These are phyloP conservation scores for Coleophoma eucalyptorum DNA, from an alignment of 2,329 filamentous ascomycete genomes.

Conservation along the genomic window DNA sequence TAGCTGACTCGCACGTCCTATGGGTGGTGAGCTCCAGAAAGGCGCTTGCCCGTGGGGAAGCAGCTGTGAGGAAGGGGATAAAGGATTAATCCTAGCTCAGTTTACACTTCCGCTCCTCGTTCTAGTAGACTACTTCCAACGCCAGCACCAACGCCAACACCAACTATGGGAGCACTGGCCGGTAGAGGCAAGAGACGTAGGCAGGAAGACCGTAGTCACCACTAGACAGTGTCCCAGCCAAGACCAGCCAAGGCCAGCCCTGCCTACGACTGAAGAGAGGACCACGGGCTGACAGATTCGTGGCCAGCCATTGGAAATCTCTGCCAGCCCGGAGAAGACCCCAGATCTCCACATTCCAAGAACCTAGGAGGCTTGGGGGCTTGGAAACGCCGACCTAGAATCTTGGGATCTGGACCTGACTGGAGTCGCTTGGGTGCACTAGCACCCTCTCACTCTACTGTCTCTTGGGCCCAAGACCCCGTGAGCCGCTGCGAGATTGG, in stretches of 20 bases:
- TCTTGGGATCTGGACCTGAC: background rate
- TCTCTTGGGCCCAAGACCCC: too few species aligned
- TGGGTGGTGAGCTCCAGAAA: background rate
- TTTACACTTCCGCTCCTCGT: background rate
- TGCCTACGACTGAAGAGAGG: background rate
- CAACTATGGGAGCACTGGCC: too few species aligned
- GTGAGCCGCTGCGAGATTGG: too few species aligned
- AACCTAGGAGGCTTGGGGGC: background rate
- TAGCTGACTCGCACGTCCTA: background rate
- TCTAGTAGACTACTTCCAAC: too few species aligned
- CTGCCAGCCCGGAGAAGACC: background rate
- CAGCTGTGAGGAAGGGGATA: background rate
- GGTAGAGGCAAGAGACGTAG: too few species aligned
- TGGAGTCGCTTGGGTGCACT: background rate
- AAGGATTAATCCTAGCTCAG: background rate
- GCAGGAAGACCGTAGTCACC: too few species aligned
- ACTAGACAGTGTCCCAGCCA: background rate
- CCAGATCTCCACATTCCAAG: slow-evolving; percentile 1
- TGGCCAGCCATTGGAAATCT: background rate
- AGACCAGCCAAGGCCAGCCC: background rate
- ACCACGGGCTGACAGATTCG: background rate
- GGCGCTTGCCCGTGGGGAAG: slow-evolving; percentile 1
- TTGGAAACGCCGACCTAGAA: background rate
- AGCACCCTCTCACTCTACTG: too few species aligned
- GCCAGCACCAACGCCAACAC: too few species aligned